phyloP scores from a whole-genome alignment of 371 early-diverging fungal species.

The Rhizopus delemar region DNA sequence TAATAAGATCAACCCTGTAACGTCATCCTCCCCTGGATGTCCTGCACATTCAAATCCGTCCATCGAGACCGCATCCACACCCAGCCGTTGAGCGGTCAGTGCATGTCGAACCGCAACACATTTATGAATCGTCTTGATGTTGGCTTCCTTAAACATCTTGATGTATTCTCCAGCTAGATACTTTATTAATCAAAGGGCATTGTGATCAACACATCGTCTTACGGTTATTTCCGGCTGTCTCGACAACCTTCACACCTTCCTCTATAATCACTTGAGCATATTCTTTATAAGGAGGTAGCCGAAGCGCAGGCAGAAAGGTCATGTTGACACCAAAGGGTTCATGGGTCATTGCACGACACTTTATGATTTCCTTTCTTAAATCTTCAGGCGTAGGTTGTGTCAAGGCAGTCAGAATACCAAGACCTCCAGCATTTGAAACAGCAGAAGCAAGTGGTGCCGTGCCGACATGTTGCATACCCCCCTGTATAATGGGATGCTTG shows the following conservation, averaged over 20 bases:
- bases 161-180: slow-evolving; percentile 61
- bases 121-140: slow-evolving; percentile 72
- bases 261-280: slow-evolving; percentile 76
- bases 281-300: slow-evolving; percentile 74
- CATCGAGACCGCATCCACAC: slow-evolving; percentile 65
- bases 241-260: slow-evolving; percentile 73
- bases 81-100: slow-evolving; percentile 58
- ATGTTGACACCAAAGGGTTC: slow-evolving; percentile 81
- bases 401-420: slow-evolving; percentile 89
- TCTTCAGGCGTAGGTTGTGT: slow-evolving; percentile 80
- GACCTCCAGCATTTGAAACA: slow-evolving; percentile 95
- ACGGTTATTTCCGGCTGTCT: slow-evolving; percentile 66
- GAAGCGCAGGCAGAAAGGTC: slow-evolving; percentile 61
- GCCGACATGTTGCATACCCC: slow-evolving; percentile 61
- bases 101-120: slow-evolving; percentile 76
- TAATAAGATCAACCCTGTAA: slow-evolving; percentile 67
- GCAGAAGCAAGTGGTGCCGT: slow-evolving; percentile 79
- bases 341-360: slow-evolving; percentile 70
- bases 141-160: slow-evolving; percentile 69
- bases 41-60: slow-evolving; percentile 84
- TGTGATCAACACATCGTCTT: slow-evolving; percentile 9
- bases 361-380: slow-evolving; percentile 67
- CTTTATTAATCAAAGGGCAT: background rate
- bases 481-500: slow-evolving; percentile 65
- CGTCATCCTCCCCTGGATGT: slow-evolving; percentile 81